Base-by-base conservation (phyloP, 768 basidiomycete species). In the Neoboletus magnificus region DNA sequence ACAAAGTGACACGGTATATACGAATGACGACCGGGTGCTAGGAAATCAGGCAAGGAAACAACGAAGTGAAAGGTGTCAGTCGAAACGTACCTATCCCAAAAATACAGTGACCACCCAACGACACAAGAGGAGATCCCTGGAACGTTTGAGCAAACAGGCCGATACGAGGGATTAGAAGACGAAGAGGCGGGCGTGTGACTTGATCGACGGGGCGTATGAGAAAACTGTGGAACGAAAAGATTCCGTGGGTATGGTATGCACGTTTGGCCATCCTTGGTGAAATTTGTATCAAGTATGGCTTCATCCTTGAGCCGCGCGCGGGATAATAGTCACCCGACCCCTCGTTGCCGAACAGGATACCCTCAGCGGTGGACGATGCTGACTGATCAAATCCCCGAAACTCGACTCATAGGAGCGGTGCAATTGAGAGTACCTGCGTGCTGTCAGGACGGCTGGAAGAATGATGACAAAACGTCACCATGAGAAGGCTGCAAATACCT, bases 291-390 rank as follows among this genome's bases (percentile, higher is more conserved):
- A 27, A 23, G 39, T 6, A 43, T 51, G 51, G 60, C 48, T 52
- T 58, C 53, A 67, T 51, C 46, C 32, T 60, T 57, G 56, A 48
- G 37, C 63, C 57, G 50, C 33, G 44, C 50, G n/a, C 37, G 32
- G 42, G 30, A 44, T 18, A n/a, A 27, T 1, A 27, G 13, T 30
- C 13, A 5, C 6, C 40, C 52, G 49, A 46, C n/a, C 16, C 40
- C 9, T 30, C 32, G 18, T 36, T 23, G 25, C 48, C 56, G 48
- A 54, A 25, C n/a, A 15, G 12, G 52, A 29, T 50, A 37, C 3
- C 2, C 55, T 32, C 40, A 51, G 52, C 36, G 2, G 20, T 16
- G 8, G 16, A 22, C 3, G 23, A 16, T 5, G 46, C 41, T 52
- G 60, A 58, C 35, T 53, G 48, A 50, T 32, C 11, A 27, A n/a